Percentiles rank a stretch among this genome's conserved stretches.
Evolutionary conservation across 2,329 filamentous ascomycete species (phyloP).

Genomic region (Colletotrichum scovillei): DNA sequence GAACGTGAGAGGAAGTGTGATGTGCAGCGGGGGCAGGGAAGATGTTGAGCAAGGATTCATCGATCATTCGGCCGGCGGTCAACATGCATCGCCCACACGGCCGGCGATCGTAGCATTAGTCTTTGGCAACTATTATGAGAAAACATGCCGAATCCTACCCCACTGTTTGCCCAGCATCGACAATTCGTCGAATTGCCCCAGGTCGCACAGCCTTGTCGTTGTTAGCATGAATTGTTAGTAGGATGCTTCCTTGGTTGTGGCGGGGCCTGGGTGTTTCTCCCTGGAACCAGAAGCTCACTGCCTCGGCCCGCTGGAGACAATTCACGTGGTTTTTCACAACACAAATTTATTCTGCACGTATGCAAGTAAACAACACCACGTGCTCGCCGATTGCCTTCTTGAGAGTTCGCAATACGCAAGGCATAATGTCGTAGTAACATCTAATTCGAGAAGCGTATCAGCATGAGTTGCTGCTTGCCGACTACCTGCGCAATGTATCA

Average conservation of each 20-base stretch:
- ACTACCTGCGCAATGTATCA: neutral
- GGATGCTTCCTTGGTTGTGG: slow-evolving; percentile 11
- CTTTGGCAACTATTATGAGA: neutral
- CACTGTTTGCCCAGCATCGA: neutral
- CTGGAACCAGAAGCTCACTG: slow-evolving; percentile 14
- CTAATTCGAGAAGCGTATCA: neutral
- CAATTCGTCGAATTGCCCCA: neutral
- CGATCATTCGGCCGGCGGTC: neutral
- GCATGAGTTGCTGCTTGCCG: neutral
- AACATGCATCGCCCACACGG: neutral
- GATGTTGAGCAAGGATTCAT: neutral
- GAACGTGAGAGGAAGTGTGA: neutral
- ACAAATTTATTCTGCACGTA: neutral
- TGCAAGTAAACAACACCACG: neutral
- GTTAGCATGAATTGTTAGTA: neutral
- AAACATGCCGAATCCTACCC: neutral
- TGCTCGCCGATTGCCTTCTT: neutral
- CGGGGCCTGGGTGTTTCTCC: slow-evolving; percentile 20
- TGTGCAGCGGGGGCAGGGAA: neutral
- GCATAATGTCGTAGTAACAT: neutral
- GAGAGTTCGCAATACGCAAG: neutral
- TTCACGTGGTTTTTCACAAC: slow-evolving; percentile 12
- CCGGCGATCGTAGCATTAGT: slow-evolving; percentile 6
- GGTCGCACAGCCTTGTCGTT: slow-evolving; percentile 3
- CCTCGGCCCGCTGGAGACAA: slow-evolving; percentile 1